Evolutionary conservation across 768 basidiomycete species (phyloP).

Genomic region (Calocybe cyanea): DNA sequence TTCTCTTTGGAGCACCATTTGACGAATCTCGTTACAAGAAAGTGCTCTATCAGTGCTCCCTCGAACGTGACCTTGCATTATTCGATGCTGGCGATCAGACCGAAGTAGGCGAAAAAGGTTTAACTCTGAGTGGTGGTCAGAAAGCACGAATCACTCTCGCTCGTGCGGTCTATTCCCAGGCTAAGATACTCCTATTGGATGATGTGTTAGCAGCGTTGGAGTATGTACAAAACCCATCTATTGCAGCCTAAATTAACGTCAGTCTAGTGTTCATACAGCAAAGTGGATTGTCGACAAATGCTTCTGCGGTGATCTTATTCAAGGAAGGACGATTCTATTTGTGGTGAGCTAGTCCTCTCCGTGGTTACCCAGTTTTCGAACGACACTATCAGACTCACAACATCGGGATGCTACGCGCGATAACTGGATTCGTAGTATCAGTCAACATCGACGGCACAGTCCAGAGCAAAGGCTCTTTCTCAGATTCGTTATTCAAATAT

Average conservation of each 20-base stretch:
- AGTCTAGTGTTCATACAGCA: conserved; percentile 59
- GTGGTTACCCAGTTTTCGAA: too few relatives aligned
- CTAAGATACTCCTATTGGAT: conserved; percentile 63
- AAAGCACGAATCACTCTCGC: conserved; percentile 44
- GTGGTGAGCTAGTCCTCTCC: conserved; percentile 45
- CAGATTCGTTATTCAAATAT: conserved; percentile 40
- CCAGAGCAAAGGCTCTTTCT: conserved; percentile 44
- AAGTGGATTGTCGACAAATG: conserved; percentile 78
- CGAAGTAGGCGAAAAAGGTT: conserved; percentile 68
- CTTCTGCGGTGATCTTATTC: conserved; percentile 73
- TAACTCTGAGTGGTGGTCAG: conserved; percentile 51
- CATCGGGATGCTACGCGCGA: conserved; percentile 47
- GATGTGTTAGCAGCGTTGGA: conserved; percentile 56
- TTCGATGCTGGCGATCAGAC: conserved; percentile 65
- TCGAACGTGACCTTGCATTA: conserved; percentile 66
- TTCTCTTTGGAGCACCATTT: conserved; percentile 72
- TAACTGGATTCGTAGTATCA: conserved; percentile 56
- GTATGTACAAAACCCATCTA: neutral
- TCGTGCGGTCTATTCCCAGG: conserved; percentile 42
- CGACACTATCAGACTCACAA: conserved; percentile 40
- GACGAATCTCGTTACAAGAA: conserved; percentile 76
- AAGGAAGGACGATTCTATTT: conserved; percentile 73
- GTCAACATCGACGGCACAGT: conserved; percentile 52
- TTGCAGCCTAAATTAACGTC: conserved; percentile 3
- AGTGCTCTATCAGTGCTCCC: conserved; percentile 67